A percentile compares a stretch with the other conserved stretches of the same genome.
Evolutionary conservation across 208 protist species (phyloP).

Genomic region (Crithidia fasciculata): DNA sequence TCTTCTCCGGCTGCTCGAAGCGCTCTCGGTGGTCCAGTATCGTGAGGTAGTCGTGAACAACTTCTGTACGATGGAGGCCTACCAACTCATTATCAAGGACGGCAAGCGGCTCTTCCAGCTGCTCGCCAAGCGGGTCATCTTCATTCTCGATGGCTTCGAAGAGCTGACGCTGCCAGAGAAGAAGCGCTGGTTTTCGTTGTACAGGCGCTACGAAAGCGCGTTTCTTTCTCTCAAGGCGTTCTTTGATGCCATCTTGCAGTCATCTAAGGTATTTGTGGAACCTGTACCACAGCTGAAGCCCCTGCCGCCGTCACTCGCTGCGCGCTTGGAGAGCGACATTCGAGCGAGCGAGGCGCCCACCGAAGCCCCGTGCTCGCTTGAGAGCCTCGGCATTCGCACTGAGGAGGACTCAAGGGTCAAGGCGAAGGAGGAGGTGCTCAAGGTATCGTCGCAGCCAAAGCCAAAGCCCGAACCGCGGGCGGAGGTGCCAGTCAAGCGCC

Average conservation of each 20-base stretch:
- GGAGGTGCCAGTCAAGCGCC: background rate
- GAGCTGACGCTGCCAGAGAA: constrained; percentile 53
- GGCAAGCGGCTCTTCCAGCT: constrained; percentile 70
- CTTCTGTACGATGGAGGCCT: constrained; percentile 77
- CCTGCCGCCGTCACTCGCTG: constrained; percentile 46
- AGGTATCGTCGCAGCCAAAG: background rate
- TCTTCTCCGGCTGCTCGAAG: constrained; percentile 45
- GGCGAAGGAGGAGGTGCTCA: constrained; percentile 12
- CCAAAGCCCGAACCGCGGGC: background rate
- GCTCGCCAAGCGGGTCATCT: constrained; percentile 66
- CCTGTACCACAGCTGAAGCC: constrained; percentile 61
- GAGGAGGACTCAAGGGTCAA: constrained; percentile 10
- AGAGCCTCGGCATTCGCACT: constrained; percentile 58
- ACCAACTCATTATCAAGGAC: constrained; percentile 64
- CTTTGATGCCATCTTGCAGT: constrained; percentile 61
- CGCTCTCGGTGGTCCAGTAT: constrained; percentile 44
- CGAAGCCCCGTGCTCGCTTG: constrained; percentile 49
- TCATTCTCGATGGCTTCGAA: constrained; percentile 65
- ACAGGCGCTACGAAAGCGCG: constrained; percentile 41
- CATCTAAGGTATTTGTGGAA: constrained; percentile 56
- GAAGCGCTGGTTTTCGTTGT: constrained; percentile 50
- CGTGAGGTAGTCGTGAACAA: constrained; percentile 74
- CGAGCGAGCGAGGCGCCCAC: constrained; percentile 27
- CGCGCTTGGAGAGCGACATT: constrained; percentile 51
- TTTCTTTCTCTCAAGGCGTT: constrained; percentile 39